Conservation (phyloP, 2,329 filamentous ascomycete species). For the Curvularia lunata region DNA sequence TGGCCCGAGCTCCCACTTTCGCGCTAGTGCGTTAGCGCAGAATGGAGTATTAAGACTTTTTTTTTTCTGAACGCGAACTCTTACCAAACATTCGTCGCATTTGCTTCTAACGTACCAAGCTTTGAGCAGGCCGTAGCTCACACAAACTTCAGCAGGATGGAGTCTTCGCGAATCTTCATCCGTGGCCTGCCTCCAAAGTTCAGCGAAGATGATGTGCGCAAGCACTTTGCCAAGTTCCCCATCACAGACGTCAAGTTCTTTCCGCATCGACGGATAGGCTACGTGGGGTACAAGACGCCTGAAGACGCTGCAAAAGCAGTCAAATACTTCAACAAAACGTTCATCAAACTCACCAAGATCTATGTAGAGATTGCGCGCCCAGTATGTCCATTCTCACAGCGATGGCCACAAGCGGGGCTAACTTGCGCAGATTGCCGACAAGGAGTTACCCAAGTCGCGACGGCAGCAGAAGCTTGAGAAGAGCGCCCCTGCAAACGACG, state of each 20-base stretch:
- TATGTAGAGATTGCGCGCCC: constrained; percentile 85
- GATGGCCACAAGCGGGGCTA: constrained; percentile 26
- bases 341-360: constrained; percentile 95
- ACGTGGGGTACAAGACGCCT: constrained; percentile 87
- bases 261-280: constrained; percentile 87
- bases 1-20: constrained; percentile 12
- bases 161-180: constrained; percentile 77
- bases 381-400: constrained; percentile 56
- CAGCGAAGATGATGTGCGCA: constrained; percentile 82
- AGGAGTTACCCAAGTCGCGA: constrained; percentile 44
- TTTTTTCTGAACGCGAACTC: constrained; percentile 23
- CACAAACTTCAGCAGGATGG: constrained; percentile 53
- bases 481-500: constrained; percentile 27
- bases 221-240: constrained; percentile 81
- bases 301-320: constrained; percentile 82
- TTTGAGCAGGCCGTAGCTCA: constrained; percentile 28
- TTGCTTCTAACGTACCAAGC: constrained; percentile 8
- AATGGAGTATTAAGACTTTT: constrained; percentile 13
- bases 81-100: constrained; percentile 3
- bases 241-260: constrained; percentile 95
- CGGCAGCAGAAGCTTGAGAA: constrained; percentile 41
- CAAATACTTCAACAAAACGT: constrained; percentile 94
- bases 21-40: constrained; percentile 15
- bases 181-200: constrained; percentile 82
- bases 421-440: constrained; percentile 44